Conservation (phyloP, 495 filamentous ascomycete species). For the Podospora appendiculata region DNA sequence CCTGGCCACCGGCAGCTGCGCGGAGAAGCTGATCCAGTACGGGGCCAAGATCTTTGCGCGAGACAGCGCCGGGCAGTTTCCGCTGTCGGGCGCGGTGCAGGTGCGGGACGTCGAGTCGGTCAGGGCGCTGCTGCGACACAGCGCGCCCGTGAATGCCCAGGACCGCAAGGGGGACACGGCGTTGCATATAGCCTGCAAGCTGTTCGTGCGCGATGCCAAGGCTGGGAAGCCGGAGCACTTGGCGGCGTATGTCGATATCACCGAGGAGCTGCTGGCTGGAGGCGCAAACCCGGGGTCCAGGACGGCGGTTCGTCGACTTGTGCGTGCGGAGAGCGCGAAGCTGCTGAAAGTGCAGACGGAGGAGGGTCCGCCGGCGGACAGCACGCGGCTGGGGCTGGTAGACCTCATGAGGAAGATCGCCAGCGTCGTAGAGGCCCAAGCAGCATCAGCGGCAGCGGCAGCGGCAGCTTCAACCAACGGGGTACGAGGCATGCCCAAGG, state of each 20-base stretch:
- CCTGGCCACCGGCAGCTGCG: not conserved
- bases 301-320: not conserved
- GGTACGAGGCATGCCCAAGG: too few relatives aligned
- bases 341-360: not conserved
- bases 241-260: not conserved
- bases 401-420: not conserved
- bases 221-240: not conserved
- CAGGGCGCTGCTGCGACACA: not conserved
- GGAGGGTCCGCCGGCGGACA: too few relatives aligned
- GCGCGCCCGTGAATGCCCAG: slow-evolving; percentile 1
- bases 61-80: not conserved
- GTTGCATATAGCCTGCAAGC: slow-evolving; percentile 1
- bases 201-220: not conserved
- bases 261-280: not conserved
- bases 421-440: not conserved
- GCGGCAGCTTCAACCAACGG: too few relatives aligned
- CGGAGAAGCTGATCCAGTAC: not conserved
- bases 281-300: slow-evolving; percentile 1
- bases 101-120: not conserved
- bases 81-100: not conserved
- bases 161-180: slow-evolving; percentile 1
- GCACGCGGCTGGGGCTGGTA: not conserved
- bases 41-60: slow-evolving; percentile 2
- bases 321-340: not conserved
- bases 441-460: too few relatives aligned